Percentiles rank a stretch among this genome's conserved stretches.
phyloP scores from a whole-genome alignment of 495 filamentous ascomycete species.

The Recurvomyces mirabilis region DNA sequence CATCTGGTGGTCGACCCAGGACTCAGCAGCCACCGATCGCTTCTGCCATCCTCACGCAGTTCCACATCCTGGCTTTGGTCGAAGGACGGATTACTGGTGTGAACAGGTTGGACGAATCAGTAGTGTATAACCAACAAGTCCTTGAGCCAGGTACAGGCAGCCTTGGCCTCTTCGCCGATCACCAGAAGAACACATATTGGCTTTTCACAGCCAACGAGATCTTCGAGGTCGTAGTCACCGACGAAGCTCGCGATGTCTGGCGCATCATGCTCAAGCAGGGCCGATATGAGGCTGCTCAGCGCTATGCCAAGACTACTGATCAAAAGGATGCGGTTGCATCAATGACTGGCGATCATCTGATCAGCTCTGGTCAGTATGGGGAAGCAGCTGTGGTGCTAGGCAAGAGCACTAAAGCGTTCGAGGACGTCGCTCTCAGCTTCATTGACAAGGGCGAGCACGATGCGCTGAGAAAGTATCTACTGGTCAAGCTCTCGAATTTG shows the following conservation, averaged over 20 bases:
- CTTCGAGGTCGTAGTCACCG: conserved; percentile 78
- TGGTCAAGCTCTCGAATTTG: conserved; percentile 69
- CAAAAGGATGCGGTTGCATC: conserved; percentile 85
- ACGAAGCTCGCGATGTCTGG: conserved; percentile 92
- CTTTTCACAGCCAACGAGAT: conserved; percentile 83
- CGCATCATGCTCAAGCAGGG: conserved; percentile 75
- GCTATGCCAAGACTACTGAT: conserved; percentile 57
- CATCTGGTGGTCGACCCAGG: conserved; percentile 50
- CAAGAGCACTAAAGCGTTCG: conserved; percentile 87
- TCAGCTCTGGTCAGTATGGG: conserved; percentile 62
- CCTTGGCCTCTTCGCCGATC: conserved; percentile 72
- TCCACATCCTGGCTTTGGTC: conserved; percentile 79
- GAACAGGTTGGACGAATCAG: conserved; percentile 70
- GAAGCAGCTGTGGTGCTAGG: conserved; percentile 88
- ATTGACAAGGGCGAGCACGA: conserved; percentile 85
- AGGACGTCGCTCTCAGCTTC: conserved; percentile 83
- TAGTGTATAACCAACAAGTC: conserved; percentile 77
- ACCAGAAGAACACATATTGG: conserved; percentile 93
- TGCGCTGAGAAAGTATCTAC: conserved; percentile 79
- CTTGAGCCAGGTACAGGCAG: conserved; percentile 69
- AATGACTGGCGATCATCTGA: conserved; percentile 78
- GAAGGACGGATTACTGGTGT: conserved; percentile 71
- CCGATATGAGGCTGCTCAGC: conserved; percentile 75
- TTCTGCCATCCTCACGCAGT: conserved; percentile 78
- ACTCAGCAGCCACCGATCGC: conserved; percentile 57